A percentile compares a stretch with the other conserved stretches of the same genome.
These are phyloP conservation scores for Thozetella sp. DNA, from an alignment of 495 filamentous ascomycete genomes.

Conservation along the genomic window DNA sequence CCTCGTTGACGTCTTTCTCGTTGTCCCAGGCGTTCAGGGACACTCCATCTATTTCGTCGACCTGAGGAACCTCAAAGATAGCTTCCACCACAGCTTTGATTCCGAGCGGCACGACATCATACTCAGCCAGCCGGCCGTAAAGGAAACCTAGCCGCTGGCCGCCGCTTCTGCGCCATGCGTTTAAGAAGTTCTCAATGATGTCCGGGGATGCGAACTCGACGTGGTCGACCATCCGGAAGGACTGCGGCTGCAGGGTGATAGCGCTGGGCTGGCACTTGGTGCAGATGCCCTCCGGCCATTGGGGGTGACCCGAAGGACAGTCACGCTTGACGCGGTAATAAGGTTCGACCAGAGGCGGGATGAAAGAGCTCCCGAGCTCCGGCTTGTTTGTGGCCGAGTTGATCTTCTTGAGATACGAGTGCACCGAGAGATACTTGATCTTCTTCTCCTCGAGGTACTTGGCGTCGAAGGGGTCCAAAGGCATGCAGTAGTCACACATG, in stretches of 20 bases:
- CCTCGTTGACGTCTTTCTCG: constrained; percentile 77
- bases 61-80: constrained; percentile 94
- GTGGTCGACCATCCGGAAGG: constrained; percentile 98
- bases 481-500: constrained; percentile 99
- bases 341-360: constrained; percentile 92
- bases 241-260: constrained; percentile 91
- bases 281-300: constrained; percentile 98
- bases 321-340: constrained; percentile 87
- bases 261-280: constrained; percentile 98
- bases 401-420: constrained; percentile 90
- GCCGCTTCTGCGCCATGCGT: constrained; percentile 85
- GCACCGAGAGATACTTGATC: constrained; percentile 97
- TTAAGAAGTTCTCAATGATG: constrained; percentile 82
- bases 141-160: constrained; percentile 86
- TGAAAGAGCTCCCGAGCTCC: constrained; percentile 87
- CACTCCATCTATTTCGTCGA: constrained; percentile 88
- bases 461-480: constrained; percentile 88
- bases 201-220: constrained; percentile 88
- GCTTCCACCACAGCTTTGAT: constrained; percentile 97
- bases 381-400: constrained; percentile 96
- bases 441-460: constrained; percentile 91
- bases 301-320: constrained; percentile 90
- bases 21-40: constrained; percentile 87
- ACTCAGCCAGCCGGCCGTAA: constrained; percentile 90
- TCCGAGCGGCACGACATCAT: constrained; percentile 88